Conservation (phyloP, 2,329 filamentous ascomycete genomes). For the Hysterium pulicare region DNA sequence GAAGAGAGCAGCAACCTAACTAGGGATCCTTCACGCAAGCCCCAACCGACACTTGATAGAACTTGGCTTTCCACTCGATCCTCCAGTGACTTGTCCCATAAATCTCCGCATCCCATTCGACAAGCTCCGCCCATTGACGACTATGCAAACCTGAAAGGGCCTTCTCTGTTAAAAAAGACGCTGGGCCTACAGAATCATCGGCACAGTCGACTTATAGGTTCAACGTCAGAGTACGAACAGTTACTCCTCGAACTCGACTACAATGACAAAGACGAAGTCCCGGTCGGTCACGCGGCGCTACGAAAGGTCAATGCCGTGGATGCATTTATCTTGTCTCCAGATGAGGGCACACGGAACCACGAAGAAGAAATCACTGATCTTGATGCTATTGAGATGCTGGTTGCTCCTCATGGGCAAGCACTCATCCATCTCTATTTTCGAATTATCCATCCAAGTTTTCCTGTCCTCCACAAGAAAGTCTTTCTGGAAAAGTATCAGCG, state of each 20-base stretch:
- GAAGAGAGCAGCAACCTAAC: constrained; percentile 8
- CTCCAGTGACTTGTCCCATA: constrained; percentile 10
- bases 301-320: constrained; percentile 22
- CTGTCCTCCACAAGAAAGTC: constrained; percentile 59
- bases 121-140: constrained; percentile 26
- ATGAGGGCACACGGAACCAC: constrained; percentile 25
- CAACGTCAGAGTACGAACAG: constrained; percentile 28
- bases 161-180: constrained; percentile 33
- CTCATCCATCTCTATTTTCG: constrained; percentile 73
- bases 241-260: constrained; percentile 20
- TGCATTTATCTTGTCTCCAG: constrained; percentile 24
- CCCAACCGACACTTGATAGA: constrained; percentile 2
- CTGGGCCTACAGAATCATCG: constrained; percentile 31
- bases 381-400: constrained; percentile 67
- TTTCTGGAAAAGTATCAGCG: constrained; percentile 60
- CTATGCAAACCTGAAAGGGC: constrained; percentile 32
- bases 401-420: constrained; percentile 66
- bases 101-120: constrained; percentile 13
- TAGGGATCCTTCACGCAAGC: neutral
- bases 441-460: constrained; percentile 58
- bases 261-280: constrained; percentile 11
- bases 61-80: constrained; percentile 6
- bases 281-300: constrained; percentile 9
- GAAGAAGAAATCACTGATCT: constrained; percentile 46
- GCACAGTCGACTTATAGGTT: constrained; percentile 27